A percentile compares a stretch with the other conserved stretches of the same genome.
Conservation (phyloP, 2,329 filamentous ascomycete species). For the Macroventuria anomochaeta region DNA sequence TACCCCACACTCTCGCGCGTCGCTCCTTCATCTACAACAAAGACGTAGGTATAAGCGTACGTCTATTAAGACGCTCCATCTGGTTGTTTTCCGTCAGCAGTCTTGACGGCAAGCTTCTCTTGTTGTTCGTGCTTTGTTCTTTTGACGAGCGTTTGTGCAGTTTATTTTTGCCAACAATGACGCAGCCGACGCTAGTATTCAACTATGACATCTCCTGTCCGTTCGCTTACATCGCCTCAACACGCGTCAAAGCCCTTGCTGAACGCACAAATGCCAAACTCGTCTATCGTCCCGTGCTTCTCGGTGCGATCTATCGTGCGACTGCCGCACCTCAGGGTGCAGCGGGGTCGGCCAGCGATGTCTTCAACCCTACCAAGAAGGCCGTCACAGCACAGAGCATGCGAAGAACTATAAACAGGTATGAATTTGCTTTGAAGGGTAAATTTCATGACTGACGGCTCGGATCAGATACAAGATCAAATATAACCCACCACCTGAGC, state of each 20-base stretch:
- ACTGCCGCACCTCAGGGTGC: slow-evolving; percentile 47
- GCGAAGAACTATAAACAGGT: slow-evolving; percentile 37
- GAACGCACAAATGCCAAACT: slow-evolving; percentile 34
- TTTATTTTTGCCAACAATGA: not conserved
- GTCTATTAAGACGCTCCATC: too few species aligned
- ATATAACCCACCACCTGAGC: slow-evolving; percentile 41
- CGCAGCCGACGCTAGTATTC: slow-evolving; percentile 6
- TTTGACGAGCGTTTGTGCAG: too few species aligned
- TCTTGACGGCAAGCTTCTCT: too few species aligned
- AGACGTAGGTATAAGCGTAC: too few species aligned
- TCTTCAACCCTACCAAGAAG: slow-evolving; percentile 46
- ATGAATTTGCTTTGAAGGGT: not conserved
- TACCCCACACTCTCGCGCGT: not conserved
- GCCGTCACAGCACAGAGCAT: slow-evolving; percentile 37
- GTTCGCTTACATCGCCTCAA: slow-evolving; percentile 49
- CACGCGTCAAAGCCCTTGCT: slow-evolving; percentile 39
- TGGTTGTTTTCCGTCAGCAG: too few species aligned
- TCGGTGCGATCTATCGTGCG: slow-evolving; percentile 46
- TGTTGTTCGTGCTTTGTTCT: not conserved
- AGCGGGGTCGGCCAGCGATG: slow-evolving; percentile 44
- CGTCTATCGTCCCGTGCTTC: slow-evolving; percentile 39
- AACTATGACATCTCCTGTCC: slow-evolving; percentile 43
- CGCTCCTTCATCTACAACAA: not conserved
- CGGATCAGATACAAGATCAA: slow-evolving; percentile 30
- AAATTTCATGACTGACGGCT: not conserved